A percentile compares a stretch with the other conserved stretches of the same genome.
These are phyloP conservation scores for Zasmidium citrigriseum DNA, from an alignment of 2,329 filamentous ascomycete genomes.

Conservation along the genomic window DNA sequence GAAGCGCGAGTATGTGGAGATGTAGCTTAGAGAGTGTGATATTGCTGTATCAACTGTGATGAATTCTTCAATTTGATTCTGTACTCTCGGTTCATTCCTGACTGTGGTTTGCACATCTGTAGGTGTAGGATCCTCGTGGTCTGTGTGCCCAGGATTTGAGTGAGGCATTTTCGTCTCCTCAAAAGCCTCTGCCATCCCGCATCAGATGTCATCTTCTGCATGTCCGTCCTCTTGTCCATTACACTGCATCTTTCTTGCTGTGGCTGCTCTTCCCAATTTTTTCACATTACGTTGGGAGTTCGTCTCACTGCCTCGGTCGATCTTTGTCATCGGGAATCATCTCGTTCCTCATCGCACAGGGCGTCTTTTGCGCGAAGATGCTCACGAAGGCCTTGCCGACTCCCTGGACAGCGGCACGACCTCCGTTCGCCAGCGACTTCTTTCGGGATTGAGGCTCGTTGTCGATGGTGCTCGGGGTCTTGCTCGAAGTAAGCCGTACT, in stretches of 20 bases:
- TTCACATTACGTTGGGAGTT: too few relatives aligned
- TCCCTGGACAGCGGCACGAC: background rate
- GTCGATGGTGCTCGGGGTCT: background rate
- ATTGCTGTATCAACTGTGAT: too few relatives aligned
- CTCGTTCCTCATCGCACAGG: constrained; percentile 12
- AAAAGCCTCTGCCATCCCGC: background rate
- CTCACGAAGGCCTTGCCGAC: constrained; percentile 6
- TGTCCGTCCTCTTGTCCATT: background rate
- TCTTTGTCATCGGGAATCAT: constrained; percentile 8
- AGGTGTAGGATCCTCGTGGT: background rate
- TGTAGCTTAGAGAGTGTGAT: too few relatives aligned
- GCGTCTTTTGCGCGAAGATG: constrained; percentile 10
- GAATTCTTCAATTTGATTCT: too few relatives aligned
- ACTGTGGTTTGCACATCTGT: too few relatives aligned
- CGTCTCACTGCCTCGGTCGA: background rate
- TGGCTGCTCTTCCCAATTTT: too few relatives aligned
- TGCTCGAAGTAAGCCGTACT: background rate
- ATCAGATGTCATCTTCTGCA: background rate
- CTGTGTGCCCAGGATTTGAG: background rate
- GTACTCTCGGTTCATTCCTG: too few relatives aligned
- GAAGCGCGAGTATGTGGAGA: background rate
- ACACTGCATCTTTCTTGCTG: background rate
- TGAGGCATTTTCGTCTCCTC: background rate
- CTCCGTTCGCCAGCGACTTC: background rate
- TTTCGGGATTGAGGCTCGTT: background rate